Conservation (phyloP, 2,329 filamentous ascomycete genomes). For the Tolypocladium ovalisporum region DNA sequence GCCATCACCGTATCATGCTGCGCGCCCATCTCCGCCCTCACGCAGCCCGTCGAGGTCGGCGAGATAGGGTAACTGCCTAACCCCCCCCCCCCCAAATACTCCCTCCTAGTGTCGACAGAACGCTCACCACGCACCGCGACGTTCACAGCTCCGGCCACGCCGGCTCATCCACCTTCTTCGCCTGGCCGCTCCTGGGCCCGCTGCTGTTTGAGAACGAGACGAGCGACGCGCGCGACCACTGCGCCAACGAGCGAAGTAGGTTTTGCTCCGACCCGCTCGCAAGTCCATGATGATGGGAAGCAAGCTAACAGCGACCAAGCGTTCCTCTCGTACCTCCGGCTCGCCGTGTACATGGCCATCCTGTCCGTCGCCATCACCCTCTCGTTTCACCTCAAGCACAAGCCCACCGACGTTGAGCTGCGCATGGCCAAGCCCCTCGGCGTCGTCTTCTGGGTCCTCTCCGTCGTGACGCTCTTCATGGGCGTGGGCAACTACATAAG, state of each 20-base stretch:
- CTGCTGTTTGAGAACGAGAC: constrained; percentile 64
- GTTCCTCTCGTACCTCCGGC: constrained; percentile 83
- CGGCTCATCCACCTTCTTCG: constrained; percentile 36
- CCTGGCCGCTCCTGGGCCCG: constrained; percentile 53
- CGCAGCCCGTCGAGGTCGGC: constrained; percentile 32
- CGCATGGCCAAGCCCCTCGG: constrained; percentile 76
- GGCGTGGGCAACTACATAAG: constrained; percentile 83
- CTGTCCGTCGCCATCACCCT: constrained; percentile 84
- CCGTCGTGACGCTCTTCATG: constrained; percentile 62
- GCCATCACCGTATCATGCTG: constrained; percentile 27
- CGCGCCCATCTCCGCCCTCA: constrained; percentile 25
- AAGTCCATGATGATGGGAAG: too few relatives aligned
- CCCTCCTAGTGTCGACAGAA: too few relatives aligned
- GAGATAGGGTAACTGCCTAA: constrained; percentile 22
- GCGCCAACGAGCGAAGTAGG: constrained; percentile 68
- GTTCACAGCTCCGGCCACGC: constrained; percentile 9
- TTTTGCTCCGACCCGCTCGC: neutral
- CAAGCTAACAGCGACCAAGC: constrained; percentile 22
- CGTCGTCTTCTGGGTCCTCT: constrained; percentile 76
- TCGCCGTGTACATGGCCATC: constrained; percentile 83
- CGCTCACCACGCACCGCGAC: constrained; percentile 2
- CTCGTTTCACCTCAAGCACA: constrained; percentile 77
- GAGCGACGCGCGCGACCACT: constrained; percentile 68
- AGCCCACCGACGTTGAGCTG: constrained; percentile 60
- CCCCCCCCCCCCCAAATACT: too few relatives aligned